phyloP scores from a whole-genome alignment of 345 rosid species.

The Moricandia arvensis region DNA sequence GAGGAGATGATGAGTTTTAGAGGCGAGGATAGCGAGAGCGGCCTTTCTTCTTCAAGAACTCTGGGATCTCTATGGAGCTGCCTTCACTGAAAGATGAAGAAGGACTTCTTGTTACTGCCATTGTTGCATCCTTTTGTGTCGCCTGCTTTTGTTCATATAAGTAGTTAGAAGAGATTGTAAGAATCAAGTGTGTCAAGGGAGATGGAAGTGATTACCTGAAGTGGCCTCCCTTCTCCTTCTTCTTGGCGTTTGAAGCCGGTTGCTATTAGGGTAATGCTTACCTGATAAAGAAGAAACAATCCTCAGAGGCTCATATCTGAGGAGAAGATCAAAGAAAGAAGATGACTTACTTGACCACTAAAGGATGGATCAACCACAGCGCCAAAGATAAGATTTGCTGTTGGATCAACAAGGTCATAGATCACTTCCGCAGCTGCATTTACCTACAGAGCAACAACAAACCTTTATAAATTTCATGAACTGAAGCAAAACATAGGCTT shows the following conservation, averaged over 20 bases:
- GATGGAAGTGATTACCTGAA: constrained; percentile 36
- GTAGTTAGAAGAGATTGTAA: background rate
- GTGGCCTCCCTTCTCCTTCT: constrained; percentile 62
- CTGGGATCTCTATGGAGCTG: constrained; percentile 80
- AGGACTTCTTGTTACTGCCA: constrained; percentile 57
- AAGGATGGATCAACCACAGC: constrained; percentile 89
- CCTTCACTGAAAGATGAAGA: constrained; percentile 66
- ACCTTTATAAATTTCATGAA: background rate
- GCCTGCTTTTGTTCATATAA: background rate
- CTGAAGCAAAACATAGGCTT: background rate
- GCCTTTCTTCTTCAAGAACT: constrained; percentile 92
- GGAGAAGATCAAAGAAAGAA: background rate
- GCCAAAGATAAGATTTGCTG: constrained; percentile 94
- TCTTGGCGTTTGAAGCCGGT: constrained; percentile 94
- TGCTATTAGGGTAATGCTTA: constrained; percentile 91
- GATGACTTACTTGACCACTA: constrained; percentile 74
- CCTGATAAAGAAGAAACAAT: constrained; percentile 33
- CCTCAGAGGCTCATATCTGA: background rate
- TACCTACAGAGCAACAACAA: constrained; percentile 52
- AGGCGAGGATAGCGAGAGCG: constrained; percentile 86
- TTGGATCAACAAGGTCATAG: constrained; percentile 92
- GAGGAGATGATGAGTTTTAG: constrained; percentile 37
- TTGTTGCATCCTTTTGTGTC: constrained; percentile 49
- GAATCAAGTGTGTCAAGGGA: background rate
- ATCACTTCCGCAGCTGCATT: constrained; percentile 98